phyloP scores from a whole-genome alignment of 2,329 filamentous ascomycete species.

The Aspergillus eucalypticola region DNA sequence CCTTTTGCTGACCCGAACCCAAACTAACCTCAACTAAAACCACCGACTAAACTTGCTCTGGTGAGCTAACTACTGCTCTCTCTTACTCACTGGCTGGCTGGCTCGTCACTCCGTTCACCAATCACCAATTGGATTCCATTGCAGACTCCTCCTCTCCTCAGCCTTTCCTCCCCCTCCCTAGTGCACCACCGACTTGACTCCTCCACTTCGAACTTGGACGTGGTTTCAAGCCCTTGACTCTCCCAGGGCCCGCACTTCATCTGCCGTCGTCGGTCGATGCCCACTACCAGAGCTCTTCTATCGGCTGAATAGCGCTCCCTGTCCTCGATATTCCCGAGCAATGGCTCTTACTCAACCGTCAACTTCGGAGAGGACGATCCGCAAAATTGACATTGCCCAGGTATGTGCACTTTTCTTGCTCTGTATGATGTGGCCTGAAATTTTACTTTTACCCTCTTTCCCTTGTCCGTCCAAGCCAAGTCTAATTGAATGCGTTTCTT shows the following conservation, averaged over 20 bases:
- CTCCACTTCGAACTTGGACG: neutral
- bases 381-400: conserved; percentile 46
- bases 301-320: neutral
- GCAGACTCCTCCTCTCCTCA: conserved; percentile 13
- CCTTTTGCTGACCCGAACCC: neutral
- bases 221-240: conserved; percentile 1
- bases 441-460: neutral
- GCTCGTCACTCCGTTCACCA: conserved; percentile 16
- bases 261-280: neutral
- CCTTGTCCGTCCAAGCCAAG: neutral
- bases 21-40: conserved; percentile 12
- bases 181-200: neutral
- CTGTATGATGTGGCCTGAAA: neutral
- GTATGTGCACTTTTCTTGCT: conserved; percentile 26
- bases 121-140: conserved; percentile 18
- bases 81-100: neutral
- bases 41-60: neutral
- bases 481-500: conserved; percentile 24
- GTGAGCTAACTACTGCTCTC: neutral
- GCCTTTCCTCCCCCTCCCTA: conserved; percentile 12
- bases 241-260: neutral
- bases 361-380: conserved; percentile 41
- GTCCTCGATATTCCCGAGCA: conserved; percentile 19
- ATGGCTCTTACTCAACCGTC: conserved; percentile 36
- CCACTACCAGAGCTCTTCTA: neutral